Evolutionary conservation across 2,329 filamentous ascomycete species (phyloP).

Genomic region (Ilyonectria mors-panacis): DNA sequence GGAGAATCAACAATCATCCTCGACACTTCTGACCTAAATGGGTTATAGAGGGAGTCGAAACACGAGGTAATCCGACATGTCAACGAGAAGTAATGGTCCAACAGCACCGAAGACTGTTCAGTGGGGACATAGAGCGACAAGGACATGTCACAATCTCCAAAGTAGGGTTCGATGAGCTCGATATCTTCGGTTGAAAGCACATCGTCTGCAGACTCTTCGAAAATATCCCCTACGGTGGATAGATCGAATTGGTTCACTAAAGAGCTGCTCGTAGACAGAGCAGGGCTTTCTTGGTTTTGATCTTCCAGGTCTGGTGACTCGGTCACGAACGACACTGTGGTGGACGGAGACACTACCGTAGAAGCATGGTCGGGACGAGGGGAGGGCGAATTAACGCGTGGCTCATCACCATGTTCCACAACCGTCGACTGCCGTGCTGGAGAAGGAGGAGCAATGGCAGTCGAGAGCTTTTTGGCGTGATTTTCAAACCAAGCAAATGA

Average conservation of each 20-base stretch:
- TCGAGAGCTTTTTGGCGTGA: background rate
- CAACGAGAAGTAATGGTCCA: conserved; percentile 33
- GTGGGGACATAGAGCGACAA: background rate
- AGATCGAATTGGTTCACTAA: background rate
- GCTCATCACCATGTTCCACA: background rate
- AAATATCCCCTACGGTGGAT: background rate
- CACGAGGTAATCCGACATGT: conserved; percentile 31
- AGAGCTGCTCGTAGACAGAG: background rate
- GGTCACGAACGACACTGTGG: background rate
- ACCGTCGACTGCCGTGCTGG: background rate
- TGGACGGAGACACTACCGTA: background rate
- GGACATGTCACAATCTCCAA: background rate
- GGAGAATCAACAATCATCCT: conserved; percentile 28
- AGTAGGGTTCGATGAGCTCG: background rate
- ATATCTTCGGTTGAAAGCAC: background rate
- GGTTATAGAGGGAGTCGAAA: conserved; percentile 34
- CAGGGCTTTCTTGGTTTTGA: background rate
- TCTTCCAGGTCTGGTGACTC: background rate
- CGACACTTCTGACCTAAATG: conserved; percentile 33
- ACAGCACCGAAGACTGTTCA: conserved; percentile 19
- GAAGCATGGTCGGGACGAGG: background rate
- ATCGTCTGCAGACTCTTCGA: background rate
- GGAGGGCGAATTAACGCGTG: background rate
- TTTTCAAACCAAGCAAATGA: conserved; percentile 10
- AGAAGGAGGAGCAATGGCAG: background rate